These are phyloP conservation scores for Ceratocystis diversiconidia DNA, from an alignment of 2,329 filamentous ascomycete genomes.

Conservation along the genomic window DNA sequence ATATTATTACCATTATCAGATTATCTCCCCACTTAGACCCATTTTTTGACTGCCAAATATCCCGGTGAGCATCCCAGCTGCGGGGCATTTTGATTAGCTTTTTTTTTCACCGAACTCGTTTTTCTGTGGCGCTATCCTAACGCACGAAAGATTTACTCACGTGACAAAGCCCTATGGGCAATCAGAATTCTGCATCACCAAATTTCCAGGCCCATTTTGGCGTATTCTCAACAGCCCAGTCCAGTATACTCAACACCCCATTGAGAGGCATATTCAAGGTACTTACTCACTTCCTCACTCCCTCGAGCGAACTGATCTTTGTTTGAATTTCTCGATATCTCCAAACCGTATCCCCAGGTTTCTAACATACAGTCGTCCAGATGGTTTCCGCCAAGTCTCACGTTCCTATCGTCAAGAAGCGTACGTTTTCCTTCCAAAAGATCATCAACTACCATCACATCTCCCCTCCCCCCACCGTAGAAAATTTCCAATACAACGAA, in stretches of 20 bases:
- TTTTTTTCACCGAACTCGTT: background rate
- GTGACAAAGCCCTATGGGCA: conserved; percentile 26
- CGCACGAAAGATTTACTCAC: conserved; percentile 21
- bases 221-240: conserved; percentile 24
- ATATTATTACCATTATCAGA: background rate
- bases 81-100: background rate
- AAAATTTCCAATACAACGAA: background rate
- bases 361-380: conserved; percentile 31
- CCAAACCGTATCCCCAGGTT: background rate
- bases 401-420: conserved; percentile 99
- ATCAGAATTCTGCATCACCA: conserved; percentile 25
- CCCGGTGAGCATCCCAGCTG: background rate
- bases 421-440: conserved; percentile 41
- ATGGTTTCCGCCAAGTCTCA: conserved; percentile 99
- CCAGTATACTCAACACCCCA: conserved; percentile 25
- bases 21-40: background rate
- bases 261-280: conserved; percentile 31
- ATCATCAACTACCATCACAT: conserved; percentile 16
- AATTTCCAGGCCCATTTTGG: conserved; percentile 27
- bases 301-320: conserved; percentile 17
- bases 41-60: conserved; percentile 10
- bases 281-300: conserved; percentile 19
- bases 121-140: conserved; percentile 14
- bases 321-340: conserved; percentile 1
- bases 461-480: conserved; percentile 11